Conservation (phyloP, 1,139 yeast species). For the Geotrichum phurueaensis region DNA sequence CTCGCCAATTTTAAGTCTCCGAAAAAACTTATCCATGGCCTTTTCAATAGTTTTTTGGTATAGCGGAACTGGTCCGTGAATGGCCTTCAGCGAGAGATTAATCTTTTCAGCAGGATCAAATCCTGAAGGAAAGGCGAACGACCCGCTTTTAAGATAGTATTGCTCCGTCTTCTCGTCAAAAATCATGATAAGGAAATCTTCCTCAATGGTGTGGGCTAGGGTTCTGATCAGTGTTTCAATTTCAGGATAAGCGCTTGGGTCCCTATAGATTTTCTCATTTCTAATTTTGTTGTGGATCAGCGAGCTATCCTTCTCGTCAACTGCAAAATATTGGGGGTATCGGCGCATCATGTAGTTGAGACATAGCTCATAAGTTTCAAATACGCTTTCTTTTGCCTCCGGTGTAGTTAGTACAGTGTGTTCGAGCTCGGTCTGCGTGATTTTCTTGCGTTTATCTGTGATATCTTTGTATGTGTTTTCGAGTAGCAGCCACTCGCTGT, state of each 20-base stretch:
- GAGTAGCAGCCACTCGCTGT: constrained; percentile 60
- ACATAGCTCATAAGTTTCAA: constrained; percentile 51
- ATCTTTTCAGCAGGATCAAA: constrained; percentile 58
- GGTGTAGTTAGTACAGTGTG: constrained; percentile 38
- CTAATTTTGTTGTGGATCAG: constrained; percentile 42
- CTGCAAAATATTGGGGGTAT: constrained; percentile 55
- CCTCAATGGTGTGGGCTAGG: constrained; percentile 52
- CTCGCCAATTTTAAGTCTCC: constrained; percentile 45
- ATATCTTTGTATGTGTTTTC: constrained; percentile 54
- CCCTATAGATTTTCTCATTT: constrained; percentile 38
- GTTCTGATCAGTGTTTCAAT: constrained; percentile 35
- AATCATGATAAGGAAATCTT: constrained; percentile 56
- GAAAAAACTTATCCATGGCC: constrained; percentile 59
- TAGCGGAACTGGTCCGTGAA: constrained; percentile 62
- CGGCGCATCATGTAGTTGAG: constrained; percentile 46
- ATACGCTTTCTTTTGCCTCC: constrained; percentile 44
- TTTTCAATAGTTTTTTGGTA: constrained; percentile 49
- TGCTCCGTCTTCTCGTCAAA: constrained; percentile 52
- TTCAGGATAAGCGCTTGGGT: constrained; percentile 20
- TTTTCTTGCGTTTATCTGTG: constrained; percentile 42
- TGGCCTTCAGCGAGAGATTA: constrained; percentile 34
- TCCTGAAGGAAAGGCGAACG: constrained; percentile 69
- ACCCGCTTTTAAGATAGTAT: constrained; percentile 58
- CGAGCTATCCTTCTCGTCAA: constrained; percentile 28
- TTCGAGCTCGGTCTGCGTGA: constrained; percentile 43